Evolutionary conservation across 2,329 filamentous ascomycete species (phyloP).

Genomic region (Penicillium sclerotiorum): DNA sequence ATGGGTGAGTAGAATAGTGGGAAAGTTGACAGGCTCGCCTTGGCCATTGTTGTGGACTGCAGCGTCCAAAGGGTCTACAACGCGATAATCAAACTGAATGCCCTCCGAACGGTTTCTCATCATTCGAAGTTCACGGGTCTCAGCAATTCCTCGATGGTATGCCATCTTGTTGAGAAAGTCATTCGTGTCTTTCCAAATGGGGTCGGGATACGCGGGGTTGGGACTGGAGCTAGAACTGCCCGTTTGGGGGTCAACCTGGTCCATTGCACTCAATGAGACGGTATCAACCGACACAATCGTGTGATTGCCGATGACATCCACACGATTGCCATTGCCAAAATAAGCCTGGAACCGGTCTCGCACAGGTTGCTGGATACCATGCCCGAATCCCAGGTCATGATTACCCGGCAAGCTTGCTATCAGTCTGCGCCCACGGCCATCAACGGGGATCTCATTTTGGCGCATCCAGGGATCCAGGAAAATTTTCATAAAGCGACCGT

Average conservation of each 20-base stretch:
- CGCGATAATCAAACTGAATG: conserved; percentile 59
- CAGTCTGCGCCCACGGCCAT: conserved; percentile 72
- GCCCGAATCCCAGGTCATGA: conserved; percentile 90
- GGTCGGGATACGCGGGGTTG: conserved; percentile 53
- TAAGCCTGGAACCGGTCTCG: conserved; percentile 81
- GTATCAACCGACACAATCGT: conserved; percentile 91
- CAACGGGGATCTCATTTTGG: conserved; percentile 57
- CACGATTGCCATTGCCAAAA: conserved; percentile 87
- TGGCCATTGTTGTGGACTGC: conserved; percentile 23
- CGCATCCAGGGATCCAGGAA: conserved; percentile 72
- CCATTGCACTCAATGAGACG: conserved; percentile 79
- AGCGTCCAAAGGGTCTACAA: conserved; percentile 61
- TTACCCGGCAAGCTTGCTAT: conserved; percentile 89
- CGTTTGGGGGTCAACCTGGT: conserved; percentile 54
- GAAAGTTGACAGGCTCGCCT: conserved; percentile 61
- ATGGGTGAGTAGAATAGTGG: conserved; percentile 86
- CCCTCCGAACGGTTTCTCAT: conserved; percentile 64
- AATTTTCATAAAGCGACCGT: conserved; percentile 79
- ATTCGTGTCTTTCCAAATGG: conserved; percentile 74
- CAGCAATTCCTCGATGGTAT: conserved; percentile 66
- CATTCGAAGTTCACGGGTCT: conserved; percentile 67
- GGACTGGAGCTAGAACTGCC: conserved; percentile 50
- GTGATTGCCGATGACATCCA: conserved; percentile 92
- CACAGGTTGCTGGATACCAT: conserved; percentile 77
- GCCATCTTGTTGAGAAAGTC: conserved; percentile 74